Evolutionary conservation across 2,329 filamentous ascomycete species (phyloP).

Genomic region (Penicillium palitans): DNA sequence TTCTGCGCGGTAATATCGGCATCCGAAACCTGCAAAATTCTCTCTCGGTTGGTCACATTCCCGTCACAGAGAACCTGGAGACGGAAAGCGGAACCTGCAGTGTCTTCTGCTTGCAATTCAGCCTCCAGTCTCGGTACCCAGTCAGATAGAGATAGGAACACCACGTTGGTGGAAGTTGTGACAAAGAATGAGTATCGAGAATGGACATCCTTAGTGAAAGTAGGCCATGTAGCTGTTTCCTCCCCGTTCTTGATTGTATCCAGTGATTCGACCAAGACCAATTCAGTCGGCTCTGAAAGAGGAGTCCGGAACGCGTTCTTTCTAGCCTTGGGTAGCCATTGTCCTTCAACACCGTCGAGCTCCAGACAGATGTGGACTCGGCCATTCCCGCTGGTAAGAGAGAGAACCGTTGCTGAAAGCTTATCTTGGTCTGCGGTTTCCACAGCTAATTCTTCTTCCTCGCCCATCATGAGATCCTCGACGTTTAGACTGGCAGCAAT

Average conservation of each 20-base stretch:
- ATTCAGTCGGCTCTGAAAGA: constrained; percentile 43
- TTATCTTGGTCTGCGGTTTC: constrained; percentile 51
- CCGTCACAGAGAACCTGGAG: constrained; percentile 57
- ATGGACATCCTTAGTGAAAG: constrained; percentile 56
- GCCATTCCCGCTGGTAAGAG: constrained; percentile 56
- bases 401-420: constrained; percentile 58
- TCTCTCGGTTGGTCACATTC: constrained; percentile 50
- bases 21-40: constrained; percentile 46
- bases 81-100: constrained; percentile 56
- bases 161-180: constrained; percentile 56
- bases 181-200: constrained; percentile 62
- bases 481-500: constrained; percentile 55
- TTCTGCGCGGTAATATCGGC: constrained; percentile 26
- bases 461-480: constrained; percentile 53
- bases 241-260: constrained; percentile 39
- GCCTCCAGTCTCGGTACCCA: constrained; percentile 60
- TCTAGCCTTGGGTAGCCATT: constrained; percentile 58
- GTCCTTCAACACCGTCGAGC: constrained; percentile 61
- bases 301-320: constrained; percentile 45
- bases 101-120: constrained; percentile 55
- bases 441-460: constrained; percentile 47
- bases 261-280: constrained; percentile 48
- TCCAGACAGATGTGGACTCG: constrained; percentile 62
- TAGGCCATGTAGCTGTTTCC: constrained; percentile 47
- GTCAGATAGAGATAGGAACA: constrained; percentile 55